Evolutionary conservation across 495 filamentous ascomycete species (phyloP).

Genomic region (Annulohypoxylon bovei): DNA sequence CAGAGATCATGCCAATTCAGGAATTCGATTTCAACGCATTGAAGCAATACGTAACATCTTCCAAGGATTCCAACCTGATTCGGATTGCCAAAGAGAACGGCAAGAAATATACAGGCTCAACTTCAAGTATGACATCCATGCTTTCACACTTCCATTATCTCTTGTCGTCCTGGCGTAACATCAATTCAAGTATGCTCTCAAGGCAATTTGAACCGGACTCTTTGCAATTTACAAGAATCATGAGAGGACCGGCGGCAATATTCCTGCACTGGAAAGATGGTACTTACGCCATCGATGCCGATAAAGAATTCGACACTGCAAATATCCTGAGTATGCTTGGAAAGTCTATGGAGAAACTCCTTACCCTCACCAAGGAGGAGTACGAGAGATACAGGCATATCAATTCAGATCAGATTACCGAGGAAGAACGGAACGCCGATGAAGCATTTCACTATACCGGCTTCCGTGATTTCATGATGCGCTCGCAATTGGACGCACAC

Average conservation of each 20-base stretch:
- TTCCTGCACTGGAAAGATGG: slow-evolving; percentile 88
- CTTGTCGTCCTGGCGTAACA: slow-evolving; percentile 80
- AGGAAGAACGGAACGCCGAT: slow-evolving; percentile 70
- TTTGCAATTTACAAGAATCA: slow-evolving; percentile 74
- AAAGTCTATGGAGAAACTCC: slow-evolving; percentile 93
- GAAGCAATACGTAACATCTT: slow-evolving; percentile 87
- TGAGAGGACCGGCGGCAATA: slow-evolving; percentile 76
- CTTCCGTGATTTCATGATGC: slow-evolving; percentile 89
- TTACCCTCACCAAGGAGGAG: slow-evolving; percentile 82
- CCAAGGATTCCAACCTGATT: slow-evolving; percentile 76
- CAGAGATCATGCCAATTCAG: slow-evolving; percentile 86
- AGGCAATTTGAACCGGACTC: slow-evolving; percentile 68
- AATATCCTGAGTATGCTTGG: slow-evolving; percentile 91
- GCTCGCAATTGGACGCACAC: slow-evolving; percentile 93
- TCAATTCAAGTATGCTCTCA: slow-evolving; percentile 74
- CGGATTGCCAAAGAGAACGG: slow-evolving; percentile 67
- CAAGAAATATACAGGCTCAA: slow-evolving; percentile 94
- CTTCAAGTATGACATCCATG: slow-evolving; percentile 92
- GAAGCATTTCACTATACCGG: slow-evolving; percentile 91
- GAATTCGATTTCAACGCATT: slow-evolving; percentile 93
- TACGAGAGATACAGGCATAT: slow-evolving; percentile 84
- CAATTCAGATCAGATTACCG: slow-evolving; percentile 68
- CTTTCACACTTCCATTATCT: slow-evolving; percentile 93
- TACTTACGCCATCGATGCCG: slow-evolving; percentile 94
- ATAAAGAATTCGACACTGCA: slow-evolving; percentile 88